phyloP scores from a whole-genome alignment of 164 flowering plant species.

The Stephania japonica region DNA sequence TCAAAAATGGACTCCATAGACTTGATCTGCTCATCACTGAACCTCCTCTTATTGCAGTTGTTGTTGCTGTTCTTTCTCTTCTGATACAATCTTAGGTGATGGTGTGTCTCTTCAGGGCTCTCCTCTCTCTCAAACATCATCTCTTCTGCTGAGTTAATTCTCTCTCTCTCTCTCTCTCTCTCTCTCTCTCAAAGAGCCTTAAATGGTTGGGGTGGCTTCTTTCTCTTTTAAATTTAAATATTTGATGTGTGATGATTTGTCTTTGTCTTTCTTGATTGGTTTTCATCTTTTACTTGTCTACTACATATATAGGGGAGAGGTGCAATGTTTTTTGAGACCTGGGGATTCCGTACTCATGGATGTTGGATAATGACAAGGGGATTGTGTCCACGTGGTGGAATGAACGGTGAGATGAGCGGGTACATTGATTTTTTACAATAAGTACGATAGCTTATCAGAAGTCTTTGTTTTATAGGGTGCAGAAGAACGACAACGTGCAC shows the following conservation, averaged over 20 bases:
- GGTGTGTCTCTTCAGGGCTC: neutral
- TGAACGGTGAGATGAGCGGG: neutral
- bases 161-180: neutral
- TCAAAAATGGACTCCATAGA: constrained; percentile 58
- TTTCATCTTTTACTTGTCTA: neutral
- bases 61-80: constrained; percentile 24
- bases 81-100: neutral
- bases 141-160: neutral
- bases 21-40: constrained; percentile 53
- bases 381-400: neutral
- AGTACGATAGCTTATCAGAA: neutral
- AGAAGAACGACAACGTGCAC: neutral
- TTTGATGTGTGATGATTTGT: neutral
- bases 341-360: neutral
- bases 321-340: neutral
- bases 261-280: neutral
- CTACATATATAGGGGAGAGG: no score
- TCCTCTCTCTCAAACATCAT: constrained; percentile 5
- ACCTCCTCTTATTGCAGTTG: constrained; percentile 44
- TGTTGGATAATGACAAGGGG: neutral
- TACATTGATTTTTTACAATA: neutral
- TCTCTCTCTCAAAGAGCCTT: neutral
- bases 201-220: neutral
- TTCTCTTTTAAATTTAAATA: neutral
- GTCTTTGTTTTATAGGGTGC: neutral